These are phyloP conservation scores for Inga laurina DNA, from an alignment of 306 rosid species.

Conservation along the genomic window DNA sequence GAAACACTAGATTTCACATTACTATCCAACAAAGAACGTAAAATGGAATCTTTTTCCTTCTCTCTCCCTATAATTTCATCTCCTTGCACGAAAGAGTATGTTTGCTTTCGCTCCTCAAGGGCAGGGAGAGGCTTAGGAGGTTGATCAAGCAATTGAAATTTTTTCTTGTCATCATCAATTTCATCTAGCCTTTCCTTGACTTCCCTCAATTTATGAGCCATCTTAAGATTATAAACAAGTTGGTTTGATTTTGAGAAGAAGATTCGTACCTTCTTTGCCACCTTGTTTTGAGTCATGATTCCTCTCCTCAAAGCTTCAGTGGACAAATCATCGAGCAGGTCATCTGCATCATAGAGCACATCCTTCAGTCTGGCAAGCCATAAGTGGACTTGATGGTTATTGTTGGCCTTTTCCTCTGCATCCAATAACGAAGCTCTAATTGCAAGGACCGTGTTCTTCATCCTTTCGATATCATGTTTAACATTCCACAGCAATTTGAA, in stretches of 20 bases:
- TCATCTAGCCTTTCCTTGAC: conserved; percentile 29
- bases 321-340: too few species aligned
- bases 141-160: not conserved
- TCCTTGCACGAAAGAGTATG: conserved; percentile 35
- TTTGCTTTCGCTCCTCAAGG: conserved; percentile 25
- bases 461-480: conserved; percentile 11
- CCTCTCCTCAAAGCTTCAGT: conserved; percentile 23
- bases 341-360: conserved; percentile 37
- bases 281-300: not conserved
- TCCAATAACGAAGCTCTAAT: conserved; percentile 34
- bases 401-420: conserved; percentile 28
- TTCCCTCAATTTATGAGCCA: conserved; percentile 33
- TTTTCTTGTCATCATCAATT: conserved; percentile 21
- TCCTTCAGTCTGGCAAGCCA: conserved; percentile 41
- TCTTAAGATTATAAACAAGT: conserved; percentile 1
- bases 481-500: conserved; percentile 23
- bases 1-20: conserved; percentile 23
- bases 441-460: conserved; percentile 3
- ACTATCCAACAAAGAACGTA: not conserved
- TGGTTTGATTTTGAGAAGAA: conserved; percentile 33
- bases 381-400: not conserved
- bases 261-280: not conserved
- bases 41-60: conserved; percentile 12
- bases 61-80: conserved; percentile 42
- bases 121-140: not conserved